A percentile compares a stretch with the other conserved stretches of the same genome.
Conservation (phyloP, 2,329 filamentous ascomycete genomes). For the Bipolaris bicolor region DNA sequence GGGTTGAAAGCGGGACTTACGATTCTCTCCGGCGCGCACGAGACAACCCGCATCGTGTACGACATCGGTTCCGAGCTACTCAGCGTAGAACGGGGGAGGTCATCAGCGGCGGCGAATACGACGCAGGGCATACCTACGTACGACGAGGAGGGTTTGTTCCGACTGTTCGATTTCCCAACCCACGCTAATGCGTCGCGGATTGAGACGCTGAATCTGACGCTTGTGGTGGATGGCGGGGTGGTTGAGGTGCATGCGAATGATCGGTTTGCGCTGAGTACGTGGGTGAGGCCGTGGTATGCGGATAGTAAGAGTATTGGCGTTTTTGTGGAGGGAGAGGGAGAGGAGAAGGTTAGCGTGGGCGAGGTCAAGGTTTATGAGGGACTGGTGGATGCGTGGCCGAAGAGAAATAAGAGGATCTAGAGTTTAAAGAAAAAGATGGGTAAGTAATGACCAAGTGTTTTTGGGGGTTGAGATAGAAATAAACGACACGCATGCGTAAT, state of each 20-base stretch:
- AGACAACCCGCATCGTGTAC: conserved; percentile 54
- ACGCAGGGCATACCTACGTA: conserved; percentile 49
- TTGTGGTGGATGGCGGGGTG: conserved; percentile 49
- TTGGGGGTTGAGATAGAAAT: too few species aligned
- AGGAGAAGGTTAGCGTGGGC: conserved; percentile 26
- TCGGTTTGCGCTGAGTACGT: conserved; percentile 52
- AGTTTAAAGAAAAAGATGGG: neutral
- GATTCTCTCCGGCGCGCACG: conserved; percentile 50
- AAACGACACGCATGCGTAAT: neutral
- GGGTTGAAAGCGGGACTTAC: conserved; percentile 51
- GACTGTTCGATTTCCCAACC: conserved; percentile 50
- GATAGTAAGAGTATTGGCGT: conserved; percentile 25
- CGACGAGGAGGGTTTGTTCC: conserved; percentile 49
- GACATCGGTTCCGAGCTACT: conserved; percentile 55
- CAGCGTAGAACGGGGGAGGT: conserved; percentile 51
- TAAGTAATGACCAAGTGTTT: neutral
- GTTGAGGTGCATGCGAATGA: conserved; percentile 52
- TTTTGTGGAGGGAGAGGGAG: conserved; percentile 23
- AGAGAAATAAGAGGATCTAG: neutral
- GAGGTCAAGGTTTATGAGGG: conserved; percentile 35
- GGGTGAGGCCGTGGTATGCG: conserved; percentile 48
- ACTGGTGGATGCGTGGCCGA: conserved; percentile 21
- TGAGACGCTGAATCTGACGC: conserved; percentile 50
- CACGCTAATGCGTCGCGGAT: conserved; percentile 32
- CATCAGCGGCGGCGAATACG: conserved; percentile 50